phyloP scores from a whole-genome alignment of 192 early-diverging fungal genomes.

The Coemansia sp. region DNA sequence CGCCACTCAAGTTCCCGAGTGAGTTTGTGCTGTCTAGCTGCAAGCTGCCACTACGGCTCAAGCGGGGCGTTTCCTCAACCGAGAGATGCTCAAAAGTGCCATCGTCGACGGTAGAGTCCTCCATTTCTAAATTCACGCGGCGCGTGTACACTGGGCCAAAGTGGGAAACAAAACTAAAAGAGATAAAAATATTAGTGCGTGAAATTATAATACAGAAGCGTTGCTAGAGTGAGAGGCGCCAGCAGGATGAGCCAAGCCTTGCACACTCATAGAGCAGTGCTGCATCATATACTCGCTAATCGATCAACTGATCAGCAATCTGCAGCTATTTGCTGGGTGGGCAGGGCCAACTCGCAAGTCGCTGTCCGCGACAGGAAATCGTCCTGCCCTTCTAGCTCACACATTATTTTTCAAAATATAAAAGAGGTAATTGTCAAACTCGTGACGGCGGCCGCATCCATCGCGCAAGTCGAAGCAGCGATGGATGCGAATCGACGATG shows the following conservation, averaged over 20 bases:
- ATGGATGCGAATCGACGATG: not conserved
- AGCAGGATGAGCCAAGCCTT: not conserved
- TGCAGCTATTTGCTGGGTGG: not conserved
- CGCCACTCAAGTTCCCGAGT: not conserved
- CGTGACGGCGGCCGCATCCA: not conserved
- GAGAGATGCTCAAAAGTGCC: not conserved
- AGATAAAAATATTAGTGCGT: not conserved
- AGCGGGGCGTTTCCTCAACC: not conserved
- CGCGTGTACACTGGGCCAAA: not conserved
- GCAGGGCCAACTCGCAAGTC: not conserved
- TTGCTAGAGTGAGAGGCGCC: not conserved
- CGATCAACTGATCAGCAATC: not conserved
- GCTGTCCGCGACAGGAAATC: not conserved
- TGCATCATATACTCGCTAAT: not conserved
- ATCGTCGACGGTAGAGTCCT: not conserved
- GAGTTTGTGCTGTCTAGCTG: not conserved
- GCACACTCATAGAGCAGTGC: not conserved
- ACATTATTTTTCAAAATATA: constrained; percentile 1
- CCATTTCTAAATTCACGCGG: not conserved
- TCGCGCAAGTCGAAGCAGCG: not conserved
- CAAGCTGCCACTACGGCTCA: no score
- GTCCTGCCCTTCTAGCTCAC: not conserved
- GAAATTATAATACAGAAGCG: not conserved
- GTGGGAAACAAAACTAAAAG: not conserved
- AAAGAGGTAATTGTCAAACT: constrained; percentile 3